Conservation (phyloP, 345 rosid species). For the Populus nigra region DNA sequence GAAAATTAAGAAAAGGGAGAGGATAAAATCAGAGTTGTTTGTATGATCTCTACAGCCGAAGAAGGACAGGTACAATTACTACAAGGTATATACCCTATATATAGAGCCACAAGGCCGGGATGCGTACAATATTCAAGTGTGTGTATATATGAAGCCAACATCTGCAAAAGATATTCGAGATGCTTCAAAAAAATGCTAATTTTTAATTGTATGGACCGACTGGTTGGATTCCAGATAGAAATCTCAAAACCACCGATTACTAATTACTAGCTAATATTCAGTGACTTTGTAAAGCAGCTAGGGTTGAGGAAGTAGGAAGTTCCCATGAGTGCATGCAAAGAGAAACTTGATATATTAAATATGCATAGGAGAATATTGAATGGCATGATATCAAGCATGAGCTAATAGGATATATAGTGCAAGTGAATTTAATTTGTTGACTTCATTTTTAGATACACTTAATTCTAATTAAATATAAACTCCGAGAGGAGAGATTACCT, state of each 20-base stretch:
- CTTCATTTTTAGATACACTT: too few relatives aligned
- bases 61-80: not conserved
- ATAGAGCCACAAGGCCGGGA: constrained; percentile 10
- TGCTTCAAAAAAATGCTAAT: constrained; percentile 18
- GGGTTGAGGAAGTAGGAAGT: constrained; percentile 22
- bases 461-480: too few relatives aligned
- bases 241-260: constrained; percentile 6
- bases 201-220: constrained; percentile 10
- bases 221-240: constrained; percentile 25
- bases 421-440: too few relatives aligned
- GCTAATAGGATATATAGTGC: too few relatives aligned
- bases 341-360: too few relatives aligned
- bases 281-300: constrained; percentile 15
- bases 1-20: not conserved
- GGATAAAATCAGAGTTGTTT: constrained; percentile 5
- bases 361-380: too few relatives aligned
- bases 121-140: constrained; percentile 26
- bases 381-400: too few relatives aligned
- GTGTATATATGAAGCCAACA: constrained; percentile 23
- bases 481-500: too few relatives aligned
- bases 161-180: constrained; percentile 31
- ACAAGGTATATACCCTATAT: constrained; percentile 30
- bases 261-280: not conserved
- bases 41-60: not conserved
- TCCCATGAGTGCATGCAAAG: not conserved